These are phyloP conservation scores for Microdochium nivale DNA, from an alignment of 2,329 filamentous ascomycete genomes.

Conservation along the genomic window DNA sequence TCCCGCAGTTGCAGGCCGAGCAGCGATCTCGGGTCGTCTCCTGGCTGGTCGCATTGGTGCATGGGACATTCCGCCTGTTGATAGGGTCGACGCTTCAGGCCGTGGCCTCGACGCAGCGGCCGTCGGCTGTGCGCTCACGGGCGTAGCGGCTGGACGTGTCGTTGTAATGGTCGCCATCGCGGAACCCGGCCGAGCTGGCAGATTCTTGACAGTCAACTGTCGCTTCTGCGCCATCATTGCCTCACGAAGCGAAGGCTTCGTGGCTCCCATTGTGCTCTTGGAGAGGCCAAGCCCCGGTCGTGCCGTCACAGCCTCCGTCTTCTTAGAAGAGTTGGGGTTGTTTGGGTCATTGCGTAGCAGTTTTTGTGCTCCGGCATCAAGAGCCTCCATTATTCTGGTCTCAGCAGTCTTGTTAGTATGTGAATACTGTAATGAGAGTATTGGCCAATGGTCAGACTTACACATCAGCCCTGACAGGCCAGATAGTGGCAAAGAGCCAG, in stretches of 20 bases:
- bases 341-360: slow-evolving; percentile 74
- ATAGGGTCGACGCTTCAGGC: slow-evolving; percentile 31
- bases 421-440: neutral
- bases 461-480: slow-evolving; percentile 68
- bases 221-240: slow-evolving; percentile 78
- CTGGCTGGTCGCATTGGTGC: slow-evolving; percentile 54
- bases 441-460: slow-evolving; percentile 32
- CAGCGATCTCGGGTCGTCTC: slow-evolving; percentile 47
- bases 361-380: slow-evolving; percentile 72
- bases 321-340: slow-evolving; percentile 65
- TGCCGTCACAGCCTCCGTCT: slow-evolving; percentile 35
- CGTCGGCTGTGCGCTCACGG: slow-evolving; percentile 22
- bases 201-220: slow-evolving; percentile 41
- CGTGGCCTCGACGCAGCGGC: slow-evolving; percentile 29
- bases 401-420: slow-evolving; percentile 4
- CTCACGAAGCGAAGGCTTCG: slow-evolving; percentile 67
- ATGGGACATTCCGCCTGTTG: slow-evolving; percentile 51
- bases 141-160: slow-evolving; percentile 28
- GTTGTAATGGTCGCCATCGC: slow-evolving; percentile 56
- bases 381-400: slow-evolving; percentile 63
- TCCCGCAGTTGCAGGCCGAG: slow-evolving; percentile 55
- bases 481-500: slow-evolving; percentile 73
- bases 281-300: slow-evolving; percentile 53
- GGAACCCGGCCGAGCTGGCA: slow-evolving; percentile 51
- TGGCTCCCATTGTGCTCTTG: slow-evolving; percentile 48